Base-by-base conservation (phyloP, 768 basidiomycete genomes). In the Cubamyces lactineus region DNA sequence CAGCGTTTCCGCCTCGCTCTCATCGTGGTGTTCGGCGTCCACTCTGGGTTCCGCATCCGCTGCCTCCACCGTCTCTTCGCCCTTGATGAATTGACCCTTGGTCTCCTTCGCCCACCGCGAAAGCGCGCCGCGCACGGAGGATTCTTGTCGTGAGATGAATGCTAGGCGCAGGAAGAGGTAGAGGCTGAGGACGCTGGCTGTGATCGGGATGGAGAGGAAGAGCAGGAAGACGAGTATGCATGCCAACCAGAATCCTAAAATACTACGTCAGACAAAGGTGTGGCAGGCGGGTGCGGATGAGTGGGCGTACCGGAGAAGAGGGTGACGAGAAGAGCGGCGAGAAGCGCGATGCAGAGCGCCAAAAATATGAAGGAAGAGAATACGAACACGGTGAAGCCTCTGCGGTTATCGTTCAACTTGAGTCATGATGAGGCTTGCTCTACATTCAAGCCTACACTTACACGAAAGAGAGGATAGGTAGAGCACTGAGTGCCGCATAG, bases 391-490 rank as follows among this genome's bases (percentile, higher is more conserved):
- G 69, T 62, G 59, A 70, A 65, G 1, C 64, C 66, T 28, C 67
- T 70, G 49, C 34, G 34, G 9, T 34, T 11, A 34, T 4, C 34
- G 9, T 7, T 34, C 6, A 34, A 11, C 11, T 34, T 34, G 5
- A 11, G 34, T 7, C 11, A 34, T 9, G 28, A 3, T 28, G 7
- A 28, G 28, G 5, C 9, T 11, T 34, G 9, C 34, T 6, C 9
- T 11, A 9, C 9, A 34, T 6, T 9, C 5, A 1, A 11, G 9
- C 6, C 34, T 4, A 7, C 6, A 67, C 69, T 40, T 41, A 70
- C 69, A 65, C 28, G 53, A 70, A 70, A 0, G 62, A 66, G 16
- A 69, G 59, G 6, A 68, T 30, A 12, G 69, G 69, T 12, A 70
- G 49, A 26, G 64, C 45, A 55, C 69, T 69, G 26, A 70, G 51